Evolutionary conservation across 1,284 basidiomycete genomes (phyloP), one percentile per base, ranked within the genome.

Genomic region (Malassezia japonica): DNA sequence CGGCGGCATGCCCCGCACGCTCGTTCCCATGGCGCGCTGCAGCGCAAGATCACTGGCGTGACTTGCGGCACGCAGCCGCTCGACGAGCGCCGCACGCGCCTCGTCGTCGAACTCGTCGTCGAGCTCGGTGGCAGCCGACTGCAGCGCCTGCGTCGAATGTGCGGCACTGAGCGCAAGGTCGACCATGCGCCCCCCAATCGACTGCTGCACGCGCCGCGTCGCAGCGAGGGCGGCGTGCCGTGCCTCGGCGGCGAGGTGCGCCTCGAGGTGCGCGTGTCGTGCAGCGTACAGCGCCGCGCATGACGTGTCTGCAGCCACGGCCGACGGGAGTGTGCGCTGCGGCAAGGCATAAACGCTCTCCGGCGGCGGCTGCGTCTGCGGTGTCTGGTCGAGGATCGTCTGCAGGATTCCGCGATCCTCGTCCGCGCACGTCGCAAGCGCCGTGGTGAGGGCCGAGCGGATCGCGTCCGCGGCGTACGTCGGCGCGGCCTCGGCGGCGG

Each of bases 261-360:
- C 36, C 6, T 40, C 41, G 29, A 33, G 23, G 7, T 43, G 23
- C 6, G 48, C 48, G 25, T 43, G 48, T 6, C 21, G 12, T 7
- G 35, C 40, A 4, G 42, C 42, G 29, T 50, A 50, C 20, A 50
- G 28, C 20, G 40, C 33, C 23, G 28, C 31, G 18, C 34, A 16
- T 6, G 16, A 13, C 2, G 25, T 9, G 27, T 50, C 29, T 13
- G 33, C 31, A 4, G 33, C 20, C 8, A 36, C 34, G 8, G 18
- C 28, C 15, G 38, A 21, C 6, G 40, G 41, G n/a, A n/a, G 16
- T 6, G 38, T 10, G 10, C 12, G 10, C 10, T 13, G 6, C 15
- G 24, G 6, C 16, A 40, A 18, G 2, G 13, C 8, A 18, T 16
- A 25, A 12, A 8, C 5, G 13, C 36, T 25, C 16, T 24, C 27